Evolutionary conservation across 192 early-diverging fungal species (phyloP).

Genomic region (Kappamyces sp.): DNA sequence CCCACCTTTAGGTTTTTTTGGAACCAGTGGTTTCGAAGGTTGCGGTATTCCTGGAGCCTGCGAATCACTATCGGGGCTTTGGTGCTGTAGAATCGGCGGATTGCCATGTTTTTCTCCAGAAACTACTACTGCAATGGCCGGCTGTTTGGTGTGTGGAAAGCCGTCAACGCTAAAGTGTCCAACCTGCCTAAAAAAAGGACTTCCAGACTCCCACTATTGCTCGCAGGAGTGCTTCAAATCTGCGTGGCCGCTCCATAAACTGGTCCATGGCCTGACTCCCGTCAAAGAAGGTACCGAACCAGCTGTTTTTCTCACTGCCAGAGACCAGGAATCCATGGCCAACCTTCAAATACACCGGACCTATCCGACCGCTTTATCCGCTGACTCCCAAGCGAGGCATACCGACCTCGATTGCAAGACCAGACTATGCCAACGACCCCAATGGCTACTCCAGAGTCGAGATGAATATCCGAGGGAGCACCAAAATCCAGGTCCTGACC

Average conservation of each 20-base stretch:
- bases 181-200: conserved; percentile 31
- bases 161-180: conserved; percentile 31
- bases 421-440: conserved; percentile 37
- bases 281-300: background rate
- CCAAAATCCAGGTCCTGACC: conserved; percentile 62
- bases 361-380: conserved; percentile 45
- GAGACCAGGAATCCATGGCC: conserved; percentile 48
- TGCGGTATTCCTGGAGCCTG: no score
- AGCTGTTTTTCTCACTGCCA: conserved; percentile 1
- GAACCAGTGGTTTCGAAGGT: no score
- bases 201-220: conserved; percentile 31
- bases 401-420: conserved; percentile 28
- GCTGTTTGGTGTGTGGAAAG: conserved; percentile 28
- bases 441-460: conserved; percentile 71
- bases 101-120: no score
- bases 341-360: conserved; percentile 35
- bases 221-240: conserved; percentile 25
- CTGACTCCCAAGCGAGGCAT: conserved; percentile 35
- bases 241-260: conserved; percentile 17
- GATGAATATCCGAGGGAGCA: conserved; percentile 57
- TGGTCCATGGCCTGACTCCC: conserved; percentile 14
- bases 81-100: no score
- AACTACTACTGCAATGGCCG: no score
- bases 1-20: no score
- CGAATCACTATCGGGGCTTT: no score